A percentile compares a stretch with the other conserved stretches of the same genome.
These are phyloP conservation scores for Bolboschoenoplectus hybrid DNA, from an alignment of 202 grass and related monocot genomes.

Conservation along the genomic window DNA sequence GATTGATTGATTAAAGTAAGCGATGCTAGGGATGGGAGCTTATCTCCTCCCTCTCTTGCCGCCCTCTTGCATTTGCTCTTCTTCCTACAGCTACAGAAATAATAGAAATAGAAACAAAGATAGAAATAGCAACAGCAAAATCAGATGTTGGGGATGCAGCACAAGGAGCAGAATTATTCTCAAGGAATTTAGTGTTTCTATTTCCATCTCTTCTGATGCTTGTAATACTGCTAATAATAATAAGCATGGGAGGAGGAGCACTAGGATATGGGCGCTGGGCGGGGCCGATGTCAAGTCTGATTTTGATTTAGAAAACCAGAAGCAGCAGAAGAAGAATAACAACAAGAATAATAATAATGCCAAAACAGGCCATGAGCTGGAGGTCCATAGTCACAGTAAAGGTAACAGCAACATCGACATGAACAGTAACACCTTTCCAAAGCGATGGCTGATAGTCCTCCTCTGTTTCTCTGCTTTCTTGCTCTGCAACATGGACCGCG, in stretches of 20 bases:
- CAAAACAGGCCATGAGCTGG: not conserved
- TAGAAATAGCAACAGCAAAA: not conserved
- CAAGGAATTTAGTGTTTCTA: not conserved
- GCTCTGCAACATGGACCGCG: slow-evolving; percentile 96
- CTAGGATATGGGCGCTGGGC: not conserved
- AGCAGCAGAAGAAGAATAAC: not conserved
- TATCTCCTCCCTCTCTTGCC: slow-evolving; percentile 34
- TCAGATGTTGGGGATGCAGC: not conserved
- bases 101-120: not conserved
- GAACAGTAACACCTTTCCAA: slow-evolving; percentile 53
- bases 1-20: not conserved
- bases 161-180: not conserved
- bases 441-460: slow-evolving; percentile 87
- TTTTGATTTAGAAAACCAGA: not conserved
- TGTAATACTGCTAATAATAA: not conserved
- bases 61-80: not conserved
- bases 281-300: slow-evolving; percentile 20
- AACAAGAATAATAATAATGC: not conserved
- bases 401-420: not conserved
- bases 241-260: not conserved
- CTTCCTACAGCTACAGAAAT: not conserved
- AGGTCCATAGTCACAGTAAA: not conserved
- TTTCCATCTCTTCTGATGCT: not conserved
- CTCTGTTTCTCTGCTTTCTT: slow-evolving; percentile 97
- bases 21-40: slow-evolving; percentile 8